Evolutionary conservation across 106 monocot species (phyloP).

Genomic region (Gastrodia elata): DNA sequence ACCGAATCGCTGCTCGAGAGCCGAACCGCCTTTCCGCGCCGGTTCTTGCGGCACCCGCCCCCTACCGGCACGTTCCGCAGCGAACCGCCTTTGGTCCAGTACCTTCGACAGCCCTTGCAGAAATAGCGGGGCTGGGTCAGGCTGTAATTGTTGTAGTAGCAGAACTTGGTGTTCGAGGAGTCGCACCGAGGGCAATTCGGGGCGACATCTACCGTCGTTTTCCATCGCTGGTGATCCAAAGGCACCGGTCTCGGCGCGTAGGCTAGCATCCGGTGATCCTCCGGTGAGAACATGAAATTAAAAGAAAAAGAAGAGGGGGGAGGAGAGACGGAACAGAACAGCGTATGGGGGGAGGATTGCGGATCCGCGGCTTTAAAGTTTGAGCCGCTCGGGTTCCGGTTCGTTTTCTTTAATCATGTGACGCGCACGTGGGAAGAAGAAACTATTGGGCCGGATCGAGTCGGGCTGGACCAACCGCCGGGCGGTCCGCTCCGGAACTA

Average conservation of each 20-base stretch:
- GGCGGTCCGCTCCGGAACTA: neutral
- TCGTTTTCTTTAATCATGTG: neutral
- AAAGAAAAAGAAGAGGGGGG: neutral
- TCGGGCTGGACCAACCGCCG: neutral
- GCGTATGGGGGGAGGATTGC: neutral
- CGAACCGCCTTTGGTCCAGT: constrained; percentile 27
- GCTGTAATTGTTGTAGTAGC: constrained; percentile 51
- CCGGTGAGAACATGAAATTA: neutral
- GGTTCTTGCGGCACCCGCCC: constrained; percentile 20
- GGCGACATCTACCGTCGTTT: constrained; percentile 37
- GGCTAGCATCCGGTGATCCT: constrained; percentile 3
- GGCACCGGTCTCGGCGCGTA: constrained; percentile 3
- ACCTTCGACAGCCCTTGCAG: constrained; percentile 27
- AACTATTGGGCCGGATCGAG: constrained; percentile 1
- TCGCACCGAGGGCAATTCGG: constrained; percentile 40
- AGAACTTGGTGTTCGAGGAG: constrained; percentile 48
- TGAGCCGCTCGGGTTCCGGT: neutral
- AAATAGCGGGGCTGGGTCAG: constrained; percentile 37
- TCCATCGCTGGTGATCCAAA: constrained; percentile 19
- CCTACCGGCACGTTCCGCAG: constrained; percentile 17
- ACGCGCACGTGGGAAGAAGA: constrained; percentile 10
- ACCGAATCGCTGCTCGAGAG: neutral
- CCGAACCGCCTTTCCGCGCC: constrained; percentile 3
- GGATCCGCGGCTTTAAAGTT: constrained; percentile 9
- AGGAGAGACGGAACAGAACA: neutral